Conservation (phyloP, 2,329 filamentous ascomycete genomes). For the Drechslerella coelobrocha region DNA sequence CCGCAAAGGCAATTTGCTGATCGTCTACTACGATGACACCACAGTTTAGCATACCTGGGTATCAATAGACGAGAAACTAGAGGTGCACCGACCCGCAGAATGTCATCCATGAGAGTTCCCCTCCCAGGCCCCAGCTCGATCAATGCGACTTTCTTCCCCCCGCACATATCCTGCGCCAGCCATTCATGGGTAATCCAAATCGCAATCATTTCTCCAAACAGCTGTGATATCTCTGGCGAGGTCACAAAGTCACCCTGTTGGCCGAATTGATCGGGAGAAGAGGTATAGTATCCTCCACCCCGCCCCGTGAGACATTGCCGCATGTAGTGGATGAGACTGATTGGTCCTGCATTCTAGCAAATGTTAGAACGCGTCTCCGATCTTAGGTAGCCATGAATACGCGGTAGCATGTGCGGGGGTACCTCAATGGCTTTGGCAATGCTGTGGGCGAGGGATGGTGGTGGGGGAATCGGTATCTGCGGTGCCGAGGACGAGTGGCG, state of each 20-base stretch:
- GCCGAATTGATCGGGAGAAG: constrained; percentile 85
- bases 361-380: constrained; percentile 56
- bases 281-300: constrained; percentile 89
- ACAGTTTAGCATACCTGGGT: constrained; percentile 13
- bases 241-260: constrained; percentile 93
- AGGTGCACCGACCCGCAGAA: constrained; percentile 74
- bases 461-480: too few species aligned
- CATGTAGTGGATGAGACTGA: constrained; percentile 94
- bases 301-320: constrained; percentile 95
- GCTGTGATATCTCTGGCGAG: constrained; percentile 94
- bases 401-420: background rate
- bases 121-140: constrained; percentile 94
- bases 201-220: constrained; percentile 92
- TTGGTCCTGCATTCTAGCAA: constrained; percentile 78
- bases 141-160: constrained; percentile 71
- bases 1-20: constrained; percentile 79
- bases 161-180: constrained; percentile 73
- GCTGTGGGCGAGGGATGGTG: constrained; percentile 26
- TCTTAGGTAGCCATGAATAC: background rate
- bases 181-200: constrained; percentile 97
- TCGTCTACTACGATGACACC: constrained; percentile 66
- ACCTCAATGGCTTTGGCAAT: constrained; percentile 50
- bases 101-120: constrained; percentile 96
- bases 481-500: constrained; percentile 19
- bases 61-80: constrained; percentile 4